Evolutionary conservation across 106 monocot genomes (phyloP).

Genomic region (Phalaenopsis aphrodite): DNA sequence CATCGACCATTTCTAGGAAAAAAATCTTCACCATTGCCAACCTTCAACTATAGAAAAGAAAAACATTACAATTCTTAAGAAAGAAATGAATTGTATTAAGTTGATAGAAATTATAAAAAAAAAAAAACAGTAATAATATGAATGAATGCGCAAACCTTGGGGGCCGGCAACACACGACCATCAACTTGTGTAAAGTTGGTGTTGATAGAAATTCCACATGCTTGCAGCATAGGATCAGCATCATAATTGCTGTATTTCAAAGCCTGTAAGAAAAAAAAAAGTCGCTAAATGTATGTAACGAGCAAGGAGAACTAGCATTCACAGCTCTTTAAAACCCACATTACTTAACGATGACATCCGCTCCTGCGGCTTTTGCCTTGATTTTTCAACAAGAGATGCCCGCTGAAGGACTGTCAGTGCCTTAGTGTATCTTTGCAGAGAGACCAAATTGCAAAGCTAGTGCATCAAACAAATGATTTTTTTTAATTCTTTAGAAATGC

Average conservation of each 20-base stretch:
- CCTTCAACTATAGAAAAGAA: slow-evolving; percentile 47
- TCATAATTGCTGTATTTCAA: slow-evolving; percentile 64
- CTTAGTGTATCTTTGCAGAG: slow-evolving; percentile 89
- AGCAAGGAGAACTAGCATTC: background rate
- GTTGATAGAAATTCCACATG: slow-evolving; percentile 65
- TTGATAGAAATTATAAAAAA: background rate
- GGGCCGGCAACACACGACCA: slow-evolving; percentile 69
- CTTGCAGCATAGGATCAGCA: slow-evolving; percentile 63
- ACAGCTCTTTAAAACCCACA: slow-evolving; percentile 21
- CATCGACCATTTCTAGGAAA: slow-evolving; percentile 73
- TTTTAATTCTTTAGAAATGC: background rate
- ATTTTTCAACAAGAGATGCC: slow-evolving; percentile 92
- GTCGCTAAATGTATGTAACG: background rate
- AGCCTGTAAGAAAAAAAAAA: slow-evolving; percentile 28
- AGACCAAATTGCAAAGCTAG: slow-evolving; percentile 67
- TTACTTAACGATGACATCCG: slow-evolving; percentile 62
- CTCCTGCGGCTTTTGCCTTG: slow-evolving; percentile 89
- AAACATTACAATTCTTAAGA: background rate
- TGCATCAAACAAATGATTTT: background rate
- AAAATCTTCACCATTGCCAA: slow-evolving; percentile 83
- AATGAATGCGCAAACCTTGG: slow-evolving; percentile 42
- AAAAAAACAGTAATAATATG: background rate
- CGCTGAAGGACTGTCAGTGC: slow-evolving; percentile 64
- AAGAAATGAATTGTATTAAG: background rate
- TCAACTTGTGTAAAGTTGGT: slow-evolving; percentile 67